Evolutionary conservation across 306 rosid genomes (phyloP).

Genomic region (Quercus variabilis): DNA sequence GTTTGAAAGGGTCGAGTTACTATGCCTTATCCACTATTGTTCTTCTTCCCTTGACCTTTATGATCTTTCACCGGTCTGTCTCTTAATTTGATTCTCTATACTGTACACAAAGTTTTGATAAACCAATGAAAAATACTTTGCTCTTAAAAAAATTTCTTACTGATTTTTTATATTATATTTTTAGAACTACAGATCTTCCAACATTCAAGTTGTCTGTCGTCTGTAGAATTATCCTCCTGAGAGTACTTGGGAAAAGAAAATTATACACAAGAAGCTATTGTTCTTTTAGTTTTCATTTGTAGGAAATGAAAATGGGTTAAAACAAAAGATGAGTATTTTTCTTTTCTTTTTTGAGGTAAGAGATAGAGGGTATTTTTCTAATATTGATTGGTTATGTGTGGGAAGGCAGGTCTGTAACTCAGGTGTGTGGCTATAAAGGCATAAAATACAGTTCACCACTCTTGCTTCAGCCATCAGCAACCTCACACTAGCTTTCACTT

Average conservation of each 20-base stretch:
- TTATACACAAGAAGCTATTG: neutral
- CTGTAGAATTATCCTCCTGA: conserved; percentile 33
- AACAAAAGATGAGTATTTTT: neutral
- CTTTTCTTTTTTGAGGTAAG: no score
- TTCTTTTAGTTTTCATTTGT: neutral
- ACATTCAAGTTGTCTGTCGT: conserved; percentile 28
- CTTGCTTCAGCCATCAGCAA: conserved; percentile 39
- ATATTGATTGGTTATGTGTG: neutral
- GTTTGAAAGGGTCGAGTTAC: conserved; percentile 40
- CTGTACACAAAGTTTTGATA: neutral
- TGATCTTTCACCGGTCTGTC: neutral
- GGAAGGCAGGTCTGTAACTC: conserved; percentile 24
- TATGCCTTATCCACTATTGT: conserved; percentile 35
- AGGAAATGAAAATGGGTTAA: neutral
- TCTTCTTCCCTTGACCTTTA: conserved; percentile 43
- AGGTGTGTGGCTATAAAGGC: conserved; percentile 41
- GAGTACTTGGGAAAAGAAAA: conserved; percentile 45
- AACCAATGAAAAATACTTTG: neutral
- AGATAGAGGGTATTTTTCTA: neutral
- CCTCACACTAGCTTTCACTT: conserved; percentile 51
- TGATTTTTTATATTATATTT: neutral
- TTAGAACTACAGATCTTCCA: conserved; percentile 48
- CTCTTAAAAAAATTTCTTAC: no score
- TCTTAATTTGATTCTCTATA: neutral
- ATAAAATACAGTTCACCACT: conserved; percentile 40